These are phyloP conservation scores for Arabidopsis arenosa DNA, from an alignment of 345 rosid species.

Conservation along the genomic window DNA sequence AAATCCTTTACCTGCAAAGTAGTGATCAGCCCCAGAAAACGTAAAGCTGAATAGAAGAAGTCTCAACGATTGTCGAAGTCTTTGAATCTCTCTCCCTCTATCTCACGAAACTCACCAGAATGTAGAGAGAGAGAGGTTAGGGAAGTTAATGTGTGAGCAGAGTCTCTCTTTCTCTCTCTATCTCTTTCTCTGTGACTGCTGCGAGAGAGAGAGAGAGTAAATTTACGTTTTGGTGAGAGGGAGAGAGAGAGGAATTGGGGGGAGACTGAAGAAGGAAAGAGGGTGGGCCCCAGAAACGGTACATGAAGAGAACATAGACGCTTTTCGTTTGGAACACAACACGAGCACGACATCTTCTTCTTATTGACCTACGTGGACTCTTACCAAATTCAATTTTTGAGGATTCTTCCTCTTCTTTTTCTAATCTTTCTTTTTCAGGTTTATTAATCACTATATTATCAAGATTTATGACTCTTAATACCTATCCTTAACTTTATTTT, in stretches of 20 bases:
- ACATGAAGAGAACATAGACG: slow-evolving; percentile 51
- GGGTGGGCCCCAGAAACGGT: slow-evolving; percentile 39
- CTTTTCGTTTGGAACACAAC: slow-evolving; percentile 45
- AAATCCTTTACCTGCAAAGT: slow-evolving; percentile 22
- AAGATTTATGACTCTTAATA: background rate
- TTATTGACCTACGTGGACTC: slow-evolving; percentile 47
- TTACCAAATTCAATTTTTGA: slow-evolving; percentile 26
- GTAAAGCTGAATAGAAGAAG: background rate
- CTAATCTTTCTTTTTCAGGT: background rate
- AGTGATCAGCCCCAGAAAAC: slow-evolving; percentile 1
- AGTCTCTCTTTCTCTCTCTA: background rate
- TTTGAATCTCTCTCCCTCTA: slow-evolving; percentile 20
- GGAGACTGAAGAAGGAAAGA: slow-evolving; percentile 26
- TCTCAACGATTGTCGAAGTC: background rate
- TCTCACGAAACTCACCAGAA: slow-evolving; percentile 23
- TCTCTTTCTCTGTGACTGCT: background rate
- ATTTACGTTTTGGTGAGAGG: slow-evolving; percentile 5
- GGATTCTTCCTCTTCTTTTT: background rate
- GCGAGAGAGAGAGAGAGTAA: background rate
- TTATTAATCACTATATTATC: background rate
- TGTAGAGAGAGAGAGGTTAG: background rate
- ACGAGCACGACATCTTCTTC: slow-evolving; percentile 43
- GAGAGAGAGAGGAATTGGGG: slow-evolving; percentile 18
- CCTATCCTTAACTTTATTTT: background rate
- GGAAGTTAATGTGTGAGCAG: slow-evolving; percentile 5